Evolutionary conservation across 805 yeast species (phyloP).

Genomic region (Metschnikowia kunwiensis): DNA sequence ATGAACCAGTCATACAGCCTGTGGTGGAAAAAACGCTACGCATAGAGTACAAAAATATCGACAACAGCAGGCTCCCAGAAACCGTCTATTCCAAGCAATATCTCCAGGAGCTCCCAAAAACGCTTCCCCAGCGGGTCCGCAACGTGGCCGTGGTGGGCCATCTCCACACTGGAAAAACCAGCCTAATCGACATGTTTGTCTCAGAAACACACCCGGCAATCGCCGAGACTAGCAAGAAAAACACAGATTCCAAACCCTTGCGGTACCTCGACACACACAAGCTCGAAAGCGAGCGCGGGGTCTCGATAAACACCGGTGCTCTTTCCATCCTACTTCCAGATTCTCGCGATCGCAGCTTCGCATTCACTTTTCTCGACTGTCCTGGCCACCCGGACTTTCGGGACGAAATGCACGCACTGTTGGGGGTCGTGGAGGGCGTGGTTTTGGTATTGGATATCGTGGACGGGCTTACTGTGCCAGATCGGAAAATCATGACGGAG

Average conservation of each 20-base stretch:
- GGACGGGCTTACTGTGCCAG: conserved; percentile 72
- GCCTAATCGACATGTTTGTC: conserved; percentile 66
- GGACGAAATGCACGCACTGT: conserved; percentile 65
- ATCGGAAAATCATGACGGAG: conserved; percentile 46
- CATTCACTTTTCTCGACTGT: conserved; percentile 69
- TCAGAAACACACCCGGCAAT: conserved; percentile 53
- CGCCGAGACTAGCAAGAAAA: conserved; percentile 25
- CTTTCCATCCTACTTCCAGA: conserved; percentile 59
- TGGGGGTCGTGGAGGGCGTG: conserved; percentile 61
- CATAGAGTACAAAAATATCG: conserved; percentile 31
- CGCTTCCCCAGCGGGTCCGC: conserved; percentile 61
- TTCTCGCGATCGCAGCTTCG: conserved; percentile 48
- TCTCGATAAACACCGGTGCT: conserved; percentile 62
- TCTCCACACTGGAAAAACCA: conserved; percentile 82
- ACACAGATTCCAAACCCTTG: conserved; percentile 43
- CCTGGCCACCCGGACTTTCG: conserved; percentile 90
- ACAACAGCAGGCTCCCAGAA: conserved; percentile 47
- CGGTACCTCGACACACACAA: conserved; percentile 71
- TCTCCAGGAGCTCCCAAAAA: conserved; percentile 44
- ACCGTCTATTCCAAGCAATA: conserved; percentile 62
- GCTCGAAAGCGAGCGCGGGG: conserved; percentile 67
- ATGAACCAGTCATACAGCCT: conserved; percentile 67
- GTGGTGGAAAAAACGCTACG: conserved; percentile 38
- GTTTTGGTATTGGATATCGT: conserved; percentile 76
- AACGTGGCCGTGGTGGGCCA: conserved; percentile 80